These are phyloP conservation scores for Tylopilus rubrobrunneus DNA, from an alignment of 768 basidiomycete species.

Conservation along the genomic window DNA sequence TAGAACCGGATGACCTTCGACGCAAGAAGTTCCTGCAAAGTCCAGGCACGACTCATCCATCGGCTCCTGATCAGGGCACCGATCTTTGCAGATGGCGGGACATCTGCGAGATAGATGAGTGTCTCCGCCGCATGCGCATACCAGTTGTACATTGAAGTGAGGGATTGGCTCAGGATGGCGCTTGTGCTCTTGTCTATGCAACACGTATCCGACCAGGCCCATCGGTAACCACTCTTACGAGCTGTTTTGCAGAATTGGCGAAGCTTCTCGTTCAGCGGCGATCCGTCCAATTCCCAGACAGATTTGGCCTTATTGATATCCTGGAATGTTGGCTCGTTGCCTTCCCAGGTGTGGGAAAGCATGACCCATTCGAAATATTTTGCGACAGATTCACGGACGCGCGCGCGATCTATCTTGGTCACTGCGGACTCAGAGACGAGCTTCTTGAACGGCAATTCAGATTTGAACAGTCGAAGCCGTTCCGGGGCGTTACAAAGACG, in stretches of 20 bases:
- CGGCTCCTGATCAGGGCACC: not conserved
- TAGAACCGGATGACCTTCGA: constrained; percentile 12
- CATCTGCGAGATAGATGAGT: not conserved
- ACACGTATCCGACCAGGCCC: not conserved
- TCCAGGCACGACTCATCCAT: not conserved
- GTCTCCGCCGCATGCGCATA: not conserved
- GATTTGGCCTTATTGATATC: not conserved
- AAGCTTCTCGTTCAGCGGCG: not conserved
- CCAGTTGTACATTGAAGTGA: not conserved
- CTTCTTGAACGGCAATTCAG: not conserved
- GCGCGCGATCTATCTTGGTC: not conserved
- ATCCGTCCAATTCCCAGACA: not conserved
- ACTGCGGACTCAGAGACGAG: not conserved
- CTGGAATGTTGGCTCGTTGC: not conserved
- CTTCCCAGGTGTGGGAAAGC: not conserved
- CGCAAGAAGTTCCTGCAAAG: constrained; percentile 1
- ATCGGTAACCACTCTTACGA: not conserved
- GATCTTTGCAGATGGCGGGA: not conserved
- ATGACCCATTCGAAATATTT: not conserved
- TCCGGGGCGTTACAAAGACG: too few species aligned
- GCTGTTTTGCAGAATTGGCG: not conserved
- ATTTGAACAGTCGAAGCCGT: not conserved
- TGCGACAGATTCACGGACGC: not conserved
- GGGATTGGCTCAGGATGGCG: not conserved
- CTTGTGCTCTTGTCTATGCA: not conserved